Evolutionary conservation across 805 yeast species (phyloP), one percentile per base, ranked within the genome.

Genomic region (Cyberlindnera samutprakarnensis): DNA sequence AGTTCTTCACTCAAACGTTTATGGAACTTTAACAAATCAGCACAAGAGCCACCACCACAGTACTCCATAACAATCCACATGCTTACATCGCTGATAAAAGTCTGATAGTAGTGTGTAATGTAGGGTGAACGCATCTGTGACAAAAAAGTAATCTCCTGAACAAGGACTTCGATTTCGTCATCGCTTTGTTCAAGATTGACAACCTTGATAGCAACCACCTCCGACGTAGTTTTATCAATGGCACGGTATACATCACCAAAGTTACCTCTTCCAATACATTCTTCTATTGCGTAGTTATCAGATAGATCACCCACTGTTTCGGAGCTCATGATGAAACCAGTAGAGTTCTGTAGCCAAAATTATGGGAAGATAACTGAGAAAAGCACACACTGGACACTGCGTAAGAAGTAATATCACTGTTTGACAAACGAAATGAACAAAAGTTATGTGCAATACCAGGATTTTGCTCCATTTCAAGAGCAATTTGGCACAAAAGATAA

Each of bases 11-110:
- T 59, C 27, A 87, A 56, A 18, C 51, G 56, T 20, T 70, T 75
- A 54, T 58, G 70, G 30, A 64, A 62, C 47, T 68, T 74, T 25
- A 90, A 49, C 34, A 86, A 64, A 47, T 83, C 94, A 2, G 81
- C 68, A 54, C 95, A 83, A 1, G 96, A 84, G 0, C 96, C 96
- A 18, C 94, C 96, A 10, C 90, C 95, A 56, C 97, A 92, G 51
- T 72, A 86, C 54, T 90, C 98, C 96, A 92, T 85, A 5, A 79
- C 79, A 29, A 90, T 83, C 80, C 87, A 88, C 74, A 92, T 73
- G 6, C 73, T 67, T 26, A 75, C 73, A 27, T 75, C 85, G 27
- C 66, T 62, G 5, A 80, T 54, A 47, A 75, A 72, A 1, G 95
- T 76, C 29, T 75, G 77, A 46, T 61, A 66, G 50, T 77, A 76